Conservation (phyloP, 768 basidiomycete genomes). For the Cytidiella melzeri region DNA sequence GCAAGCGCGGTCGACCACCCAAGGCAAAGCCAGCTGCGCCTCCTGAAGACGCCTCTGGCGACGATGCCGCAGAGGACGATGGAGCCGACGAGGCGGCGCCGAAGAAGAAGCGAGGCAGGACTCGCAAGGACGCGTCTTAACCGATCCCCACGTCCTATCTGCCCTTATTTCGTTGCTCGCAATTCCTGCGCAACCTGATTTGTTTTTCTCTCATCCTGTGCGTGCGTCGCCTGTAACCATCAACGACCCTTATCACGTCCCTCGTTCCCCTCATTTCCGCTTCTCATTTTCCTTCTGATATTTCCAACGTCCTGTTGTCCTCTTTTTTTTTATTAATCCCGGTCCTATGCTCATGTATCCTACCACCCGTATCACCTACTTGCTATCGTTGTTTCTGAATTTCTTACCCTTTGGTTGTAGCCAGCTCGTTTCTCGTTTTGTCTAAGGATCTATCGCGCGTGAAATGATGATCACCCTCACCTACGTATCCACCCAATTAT, state of each 20-base stretch:
- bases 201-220: neutral
- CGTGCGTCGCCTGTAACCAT: neutral
- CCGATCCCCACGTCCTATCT: no score
- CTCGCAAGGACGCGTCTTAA: constrained; percentile 46
- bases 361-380: constrained; percentile 16
- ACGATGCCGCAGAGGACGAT: constrained; percentile 18
- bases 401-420: constrained; percentile 12
- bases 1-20: constrained; percentile 23
- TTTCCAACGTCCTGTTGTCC: constrained; percentile 14
- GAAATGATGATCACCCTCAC: constrained; percentile 14
- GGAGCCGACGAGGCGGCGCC: constrained; percentile 13
- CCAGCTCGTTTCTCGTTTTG: constrained; percentile 3
- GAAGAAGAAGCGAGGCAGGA: constrained; percentile 57
- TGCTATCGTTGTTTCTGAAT: constrained; percentile 14
- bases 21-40: constrained; percentile 20
- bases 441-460: constrained; percentile 12
- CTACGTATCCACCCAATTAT: constrained; percentile 7
- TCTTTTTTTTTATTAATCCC: constrained; percentile 18
- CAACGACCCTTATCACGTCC: constrained; percentile 5
- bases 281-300: neutral
- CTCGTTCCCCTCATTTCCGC: neutral
- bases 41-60: constrained; percentile 14
- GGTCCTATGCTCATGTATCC: constrained; percentile 11
- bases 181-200: neutral
- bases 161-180: no score